phyloP scores from a whole-genome alignment of 257 asterid species.

The Salvia splendens region DNA sequence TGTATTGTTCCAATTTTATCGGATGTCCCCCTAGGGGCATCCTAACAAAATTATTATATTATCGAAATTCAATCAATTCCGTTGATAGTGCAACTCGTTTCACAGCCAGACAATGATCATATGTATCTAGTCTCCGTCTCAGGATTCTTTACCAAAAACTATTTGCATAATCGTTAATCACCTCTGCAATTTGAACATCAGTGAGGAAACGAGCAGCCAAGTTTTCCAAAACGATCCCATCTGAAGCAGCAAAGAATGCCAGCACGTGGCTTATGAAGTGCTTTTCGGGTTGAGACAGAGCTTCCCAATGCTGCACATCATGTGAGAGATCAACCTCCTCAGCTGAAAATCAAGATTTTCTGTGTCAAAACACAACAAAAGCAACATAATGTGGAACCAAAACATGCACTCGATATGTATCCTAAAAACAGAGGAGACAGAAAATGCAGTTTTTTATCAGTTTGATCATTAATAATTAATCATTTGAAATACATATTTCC shows the following conservation, averaged over 20 bases:
- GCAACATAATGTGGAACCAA: slow-evolving; percentile 14
- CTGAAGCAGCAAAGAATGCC: slow-evolving; percentile 83
- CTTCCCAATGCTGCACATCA: slow-evolving; percentile 75
- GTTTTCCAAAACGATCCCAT: slow-evolving; percentile 83
- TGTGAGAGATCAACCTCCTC: slow-evolving; percentile 89
- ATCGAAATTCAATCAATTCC: too few species aligned
- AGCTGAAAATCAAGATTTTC: slow-evolving; percentile 45
- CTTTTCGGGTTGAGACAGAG: slow-evolving; percentile 57
- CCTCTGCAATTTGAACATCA: slow-evolving; percentile 83
- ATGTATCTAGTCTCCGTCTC: slow-evolving; percentile 5
- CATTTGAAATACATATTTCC: background rate
- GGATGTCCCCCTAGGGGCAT: too few species aligned
- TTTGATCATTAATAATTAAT: background rate
- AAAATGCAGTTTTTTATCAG: background rate
- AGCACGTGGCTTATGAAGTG: slow-evolving; percentile 74
- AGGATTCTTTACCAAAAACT: background rate
- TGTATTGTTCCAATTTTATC: too few species aligned
- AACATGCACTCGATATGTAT: background rate
- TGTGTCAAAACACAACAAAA: slow-evolving; percentile 22
- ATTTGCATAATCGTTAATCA: slow-evolving; percentile 18
- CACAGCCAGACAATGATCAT: background rate
- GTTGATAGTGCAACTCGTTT: background rate
- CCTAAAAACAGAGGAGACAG: slow-evolving; percentile 12
- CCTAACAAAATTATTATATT: too few species aligned
- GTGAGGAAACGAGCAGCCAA: slow-evolving; percentile 72